Percentiles rank a stretch among this genome's conserved stretches.
These are phyloP conservation scores for Dillenia turbinata DNA, from an alignment of 164 flowering plant genomes.

Conservation along the genomic window DNA sequence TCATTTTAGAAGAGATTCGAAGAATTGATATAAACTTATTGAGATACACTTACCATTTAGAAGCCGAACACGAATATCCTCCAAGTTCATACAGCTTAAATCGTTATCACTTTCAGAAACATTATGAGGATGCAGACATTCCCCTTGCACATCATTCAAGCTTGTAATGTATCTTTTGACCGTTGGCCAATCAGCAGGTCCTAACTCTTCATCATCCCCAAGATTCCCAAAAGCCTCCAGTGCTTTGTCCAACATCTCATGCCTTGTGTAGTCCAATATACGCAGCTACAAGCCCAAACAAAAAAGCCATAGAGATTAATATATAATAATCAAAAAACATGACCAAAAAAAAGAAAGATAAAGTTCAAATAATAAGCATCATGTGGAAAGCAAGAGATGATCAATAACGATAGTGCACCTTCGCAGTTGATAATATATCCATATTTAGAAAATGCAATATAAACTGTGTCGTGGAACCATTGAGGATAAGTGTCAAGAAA, in stretches of 20 bases:
- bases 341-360: not conserved
- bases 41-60: conserved; percentile 57
- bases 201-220: conserved; percentile 95
- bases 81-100: conserved; percentile 50
- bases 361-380: not conserved
- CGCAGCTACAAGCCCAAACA: conserved; percentile 49
- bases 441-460: conserved; percentile 55
- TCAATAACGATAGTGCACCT: conserved; percentile 36
- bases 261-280: conserved; percentile 72
- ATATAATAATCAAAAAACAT: not conserved
- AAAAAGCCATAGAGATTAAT: conserved; percentile 1
- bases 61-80: conserved; percentile 73
- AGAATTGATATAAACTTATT: too few species aligned
- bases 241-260: conserved; percentile 90
- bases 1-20: too few species aligned
- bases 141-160: conserved; percentile 59
- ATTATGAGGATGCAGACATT: conserved; percentile 51
- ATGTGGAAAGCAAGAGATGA: not conserved
- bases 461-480: conserved; percentile 97
- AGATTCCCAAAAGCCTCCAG: conserved; percentile 84
- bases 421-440: conserved; percentile 72
- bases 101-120: conserved; percentile 37
- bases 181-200: conserved; percentile 95
- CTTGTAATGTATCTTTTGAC: conserved; percentile 73
- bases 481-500: conserved; percentile 79